Conservation (phyloP, 257 asterid species). For the Solanum rostratum region DNA sequence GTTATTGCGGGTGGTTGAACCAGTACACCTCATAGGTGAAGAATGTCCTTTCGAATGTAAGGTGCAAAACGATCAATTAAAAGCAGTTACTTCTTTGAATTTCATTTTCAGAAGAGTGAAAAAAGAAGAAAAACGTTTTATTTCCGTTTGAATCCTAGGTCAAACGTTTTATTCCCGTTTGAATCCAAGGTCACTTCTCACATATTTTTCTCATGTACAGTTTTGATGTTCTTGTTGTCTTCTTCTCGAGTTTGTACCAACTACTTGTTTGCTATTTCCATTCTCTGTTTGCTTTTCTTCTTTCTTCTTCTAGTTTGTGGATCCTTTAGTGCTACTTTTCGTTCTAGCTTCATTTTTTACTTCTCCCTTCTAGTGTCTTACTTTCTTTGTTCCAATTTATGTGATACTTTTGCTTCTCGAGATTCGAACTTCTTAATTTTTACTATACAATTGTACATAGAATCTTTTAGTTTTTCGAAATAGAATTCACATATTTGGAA, state of each 20-base stretch:
- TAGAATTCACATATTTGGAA: neutral
- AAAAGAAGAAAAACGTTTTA: neutral
- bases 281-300: neutral
- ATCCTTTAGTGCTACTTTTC: neutral
- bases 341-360: neutral
- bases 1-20: neutral
- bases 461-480: too few relatives aligned
- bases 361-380: neutral
- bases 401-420: too few relatives aligned
- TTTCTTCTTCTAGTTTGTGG: neutral
- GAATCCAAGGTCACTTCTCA: neutral
- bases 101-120: neutral
- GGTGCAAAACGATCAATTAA: neutral
- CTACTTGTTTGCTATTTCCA: neutral
- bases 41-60: neutral
- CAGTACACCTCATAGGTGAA: neutral
- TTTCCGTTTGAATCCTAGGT: neutral
- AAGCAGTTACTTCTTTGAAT: neutral
- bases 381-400: too few relatives aligned
- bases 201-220: neutral
- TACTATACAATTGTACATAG: neutral
- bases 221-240: neutral
- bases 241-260: neutral
- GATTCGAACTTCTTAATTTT: too few relatives aligned
- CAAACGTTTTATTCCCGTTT: neutral